These are phyloP conservation scores for Lathyrus tuberosus DNA, from an alignment of 306 rosid genomes.

Conservation along the genomic window DNA sequence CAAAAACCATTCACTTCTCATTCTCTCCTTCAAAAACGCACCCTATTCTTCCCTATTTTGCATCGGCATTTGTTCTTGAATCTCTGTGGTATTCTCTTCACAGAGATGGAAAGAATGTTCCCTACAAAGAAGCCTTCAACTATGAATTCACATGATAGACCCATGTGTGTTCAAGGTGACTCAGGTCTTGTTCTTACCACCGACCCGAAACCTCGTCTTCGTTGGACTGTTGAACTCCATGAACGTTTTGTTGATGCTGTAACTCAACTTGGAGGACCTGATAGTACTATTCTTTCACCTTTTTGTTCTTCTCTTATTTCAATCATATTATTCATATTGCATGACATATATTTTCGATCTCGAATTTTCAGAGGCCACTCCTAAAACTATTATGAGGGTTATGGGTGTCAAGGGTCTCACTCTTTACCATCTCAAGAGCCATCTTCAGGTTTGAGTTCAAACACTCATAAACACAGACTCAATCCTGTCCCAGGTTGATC, in stretches of 20 bases:
- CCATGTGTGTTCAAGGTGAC: slow-evolving; percentile 97
- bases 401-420: slow-evolving; percentile 99
- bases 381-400: slow-evolving; percentile 98
- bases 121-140: slow-evolving; percentile 94
- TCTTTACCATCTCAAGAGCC: slow-evolving; percentile 99
- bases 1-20: slow-evolving; percentile 52
- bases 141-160: slow-evolving; percentile 98
- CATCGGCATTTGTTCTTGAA: slow-evolving; percentile 99
- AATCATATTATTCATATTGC: not conserved
- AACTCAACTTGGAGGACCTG: slow-evolving; percentile 98
- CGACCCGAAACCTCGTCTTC: slow-evolving; percentile 97
- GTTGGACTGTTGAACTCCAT: slow-evolving; percentile 98
- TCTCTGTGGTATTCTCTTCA: slow-evolving; percentile 62
- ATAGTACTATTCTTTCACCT: slow-evolving; percentile 57
- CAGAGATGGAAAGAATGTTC: slow-evolving; percentile 78
- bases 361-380: slow-evolving; percentile 81
- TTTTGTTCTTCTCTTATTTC: not conserved
- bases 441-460: slow-evolving; percentile 74
- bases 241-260: slow-evolving; percentile 99
- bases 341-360: not conserved
- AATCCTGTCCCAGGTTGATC: too few relatives aligned
- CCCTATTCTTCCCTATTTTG: slow-evolving; percentile 89
- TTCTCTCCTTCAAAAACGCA: slow-evolving; percentile 82
- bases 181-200: slow-evolving; percentile 99
- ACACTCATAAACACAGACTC: too few relatives aligned